Evolutionary conservation across 2,329 filamentous ascomycete species (phyloP), one percentile per base, ranked within the genome.

Genomic region (Cladobotryum protrusum): DNA sequence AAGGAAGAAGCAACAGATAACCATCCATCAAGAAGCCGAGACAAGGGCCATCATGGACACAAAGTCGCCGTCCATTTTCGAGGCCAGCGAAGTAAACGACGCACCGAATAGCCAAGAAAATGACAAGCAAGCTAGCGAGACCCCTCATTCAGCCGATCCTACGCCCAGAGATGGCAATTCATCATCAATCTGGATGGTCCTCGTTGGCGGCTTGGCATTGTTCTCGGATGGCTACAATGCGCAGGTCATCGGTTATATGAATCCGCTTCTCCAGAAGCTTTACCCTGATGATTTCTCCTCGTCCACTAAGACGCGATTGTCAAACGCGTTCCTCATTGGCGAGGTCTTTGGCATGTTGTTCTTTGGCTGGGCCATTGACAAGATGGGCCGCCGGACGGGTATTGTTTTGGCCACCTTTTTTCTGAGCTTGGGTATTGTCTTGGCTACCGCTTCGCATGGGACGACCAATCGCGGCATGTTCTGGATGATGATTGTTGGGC

Each of bases 401-500:
- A 74, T 75, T 39, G 57, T 76, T 29, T 60, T 68, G 13, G 73
- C 73, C 0, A 75, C 73, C 0, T 36, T 70, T 0, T 69, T 74
- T 61, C 67, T 76, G n/a, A 68, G 75, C 7, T 48, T 75, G 37
- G 72, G 73, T 4, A 66, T 71, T 2, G 67, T 75, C 2, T 54
- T 76, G 12, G 69, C 72, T 1, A 72, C 70, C 0, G 74, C 72
- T 4, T 64, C 71, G 0, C 61, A 71, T 50, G 73, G 73, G 5
- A 54, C 61, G 2, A 74, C 71, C 0, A 63, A 67, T 19, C 47
- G 67, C 11, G 71, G 70, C 46, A 74, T 76, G 69, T 72, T 75
- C 44, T 76, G 73, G 73, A 76, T 76, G 67, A 68, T 76, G 66
- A 74, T 71, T 0, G 60, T 76, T 18, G 68, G 72, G 1, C 67